Evolutionary conservation across 257 asterid species (phyloP).

Genomic region (Solanum chmielewskii): DNA sequence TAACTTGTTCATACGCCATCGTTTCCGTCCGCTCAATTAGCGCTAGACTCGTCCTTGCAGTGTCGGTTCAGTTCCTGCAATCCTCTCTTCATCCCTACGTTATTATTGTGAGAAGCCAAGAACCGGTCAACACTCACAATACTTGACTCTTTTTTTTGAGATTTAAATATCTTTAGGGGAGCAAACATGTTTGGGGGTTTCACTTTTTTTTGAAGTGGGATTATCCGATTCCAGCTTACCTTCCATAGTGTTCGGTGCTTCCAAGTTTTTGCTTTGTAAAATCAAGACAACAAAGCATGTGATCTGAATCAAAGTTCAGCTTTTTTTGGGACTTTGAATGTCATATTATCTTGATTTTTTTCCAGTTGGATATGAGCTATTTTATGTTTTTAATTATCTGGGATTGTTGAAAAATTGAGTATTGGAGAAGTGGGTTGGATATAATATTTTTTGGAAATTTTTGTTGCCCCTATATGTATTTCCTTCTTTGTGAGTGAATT

Average conservation of each 20-base stretch:
- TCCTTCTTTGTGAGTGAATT: not conserved
- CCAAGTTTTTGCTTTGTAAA: not conserved
- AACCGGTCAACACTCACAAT: conserved; percentile 35
- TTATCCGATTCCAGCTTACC: conserved; percentile 1
- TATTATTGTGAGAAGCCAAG: conserved; percentile 1
- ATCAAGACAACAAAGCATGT: conserved; percentile 7
- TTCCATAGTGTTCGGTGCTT: not conserved
- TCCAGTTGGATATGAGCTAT: conserved; percentile 12
- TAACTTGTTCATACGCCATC: too few relatives aligned
- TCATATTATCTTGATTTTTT: conserved; percentile 4
- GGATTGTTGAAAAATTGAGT: conserved; percentile 10
- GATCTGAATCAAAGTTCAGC: conserved; percentile 1
- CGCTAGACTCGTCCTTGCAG: too few relatives aligned
- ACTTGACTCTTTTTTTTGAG: conserved; percentile 31
- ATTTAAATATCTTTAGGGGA: conserved; percentile 24
- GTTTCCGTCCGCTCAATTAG: too few relatives aligned
- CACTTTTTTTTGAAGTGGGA: conserved; percentile 27
- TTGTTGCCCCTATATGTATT: not conserved
- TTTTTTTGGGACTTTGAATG: conserved; percentile 4
- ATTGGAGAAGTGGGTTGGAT: conserved; percentile 1
- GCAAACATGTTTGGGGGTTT: conserved; percentile 20
- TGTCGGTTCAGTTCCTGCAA: too few relatives aligned
- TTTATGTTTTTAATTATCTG: not conserved
- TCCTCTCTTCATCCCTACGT: too few relatives aligned
- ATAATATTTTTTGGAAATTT: not conserved